Evolutionary conservation across 768 basidiomycete species (phyloP).

Genomic region (Boletus patriciae): DNA sequence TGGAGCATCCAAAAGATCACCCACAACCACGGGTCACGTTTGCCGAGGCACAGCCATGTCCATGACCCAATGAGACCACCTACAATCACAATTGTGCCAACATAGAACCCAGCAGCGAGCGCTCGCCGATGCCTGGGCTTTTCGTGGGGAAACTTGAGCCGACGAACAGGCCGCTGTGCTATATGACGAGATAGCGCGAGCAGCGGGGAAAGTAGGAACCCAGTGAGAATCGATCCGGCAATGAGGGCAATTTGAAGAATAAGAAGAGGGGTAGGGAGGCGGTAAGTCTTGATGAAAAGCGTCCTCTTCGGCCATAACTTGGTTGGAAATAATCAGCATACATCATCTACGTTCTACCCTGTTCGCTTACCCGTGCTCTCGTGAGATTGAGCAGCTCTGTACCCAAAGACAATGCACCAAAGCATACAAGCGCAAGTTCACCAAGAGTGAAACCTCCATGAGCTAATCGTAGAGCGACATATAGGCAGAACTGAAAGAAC

Average conservation of each 20-base stretch:
- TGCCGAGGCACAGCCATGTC: slow-evolving; percentile 84
- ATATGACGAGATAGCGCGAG: slow-evolving; percentile 90
- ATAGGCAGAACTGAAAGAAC: slow-evolving; percentile 91
- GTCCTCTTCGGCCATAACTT: slow-evolving; percentile 82
- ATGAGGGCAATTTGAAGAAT: slow-evolving; percentile 92
- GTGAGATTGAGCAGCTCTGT: slow-evolving; percentile 88
- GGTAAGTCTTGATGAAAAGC: slow-evolving; percentile 86
- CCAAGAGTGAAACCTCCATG: slow-evolving; percentile 96
- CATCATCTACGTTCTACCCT: background rate
- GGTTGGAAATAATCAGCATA: slow-evolving; percentile 4
- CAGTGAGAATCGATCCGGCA: slow-evolving; percentile 87
- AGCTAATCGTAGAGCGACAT: slow-evolving; percentile 84
- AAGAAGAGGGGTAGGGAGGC: slow-evolving; percentile 88
- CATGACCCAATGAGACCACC: slow-evolving; percentile 85
- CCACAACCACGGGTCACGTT: slow-evolving; percentile 88
- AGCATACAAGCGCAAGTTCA: slow-evolving; percentile 85
- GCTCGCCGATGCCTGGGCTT: slow-evolving; percentile 78
- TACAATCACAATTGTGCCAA: slow-evolving; percentile 73
- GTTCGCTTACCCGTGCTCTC: slow-evolving; percentile 63
- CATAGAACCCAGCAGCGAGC: slow-evolving; percentile 83
- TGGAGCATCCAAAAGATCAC: slow-evolving; percentile 73
- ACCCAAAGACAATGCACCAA: slow-evolving; percentile 82
- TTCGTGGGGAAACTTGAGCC: slow-evolving; percentile 79
- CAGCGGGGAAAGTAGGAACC: slow-evolving; percentile 91
- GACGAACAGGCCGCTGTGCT: slow-evolving; percentile 79